Evolutionary conservation across 108 stramenopile genomes (phyloP).

Genomic region (Skeletonema marinoi): DNA sequence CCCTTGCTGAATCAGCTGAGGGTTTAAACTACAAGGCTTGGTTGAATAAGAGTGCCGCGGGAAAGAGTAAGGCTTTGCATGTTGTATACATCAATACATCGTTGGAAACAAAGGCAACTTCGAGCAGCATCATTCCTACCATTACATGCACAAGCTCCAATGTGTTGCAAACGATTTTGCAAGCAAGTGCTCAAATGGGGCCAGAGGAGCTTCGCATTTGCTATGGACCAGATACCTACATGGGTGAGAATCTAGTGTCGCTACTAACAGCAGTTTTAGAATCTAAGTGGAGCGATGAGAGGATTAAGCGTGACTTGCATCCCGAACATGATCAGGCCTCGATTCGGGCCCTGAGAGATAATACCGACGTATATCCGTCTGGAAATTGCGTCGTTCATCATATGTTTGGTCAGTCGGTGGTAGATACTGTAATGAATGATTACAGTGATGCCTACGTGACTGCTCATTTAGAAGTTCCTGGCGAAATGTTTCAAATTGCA

Average conservation of each 20-base stretch:
- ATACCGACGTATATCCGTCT: conserved; percentile 73
- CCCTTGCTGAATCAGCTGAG: conserved; percentile 92
- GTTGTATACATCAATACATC: conserved; percentile 97
- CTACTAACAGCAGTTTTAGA: conserved; percentile 63
- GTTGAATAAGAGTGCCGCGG: conserved; percentile 56
- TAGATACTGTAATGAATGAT: conserved; percentile 61
- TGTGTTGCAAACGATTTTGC: conserved; percentile 90
- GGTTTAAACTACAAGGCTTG: conserved; percentile 80
- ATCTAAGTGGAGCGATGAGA: conserved; percentile 65
- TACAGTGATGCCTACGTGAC: conserved; percentile 89
- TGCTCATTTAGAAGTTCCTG: conserved; percentile 96
- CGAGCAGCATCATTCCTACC: conserved; percentile 82
- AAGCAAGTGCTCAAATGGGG: conserved; percentile 82
- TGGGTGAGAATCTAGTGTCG: conserved; percentile 90
- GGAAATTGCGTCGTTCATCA: conserved; percentile 97
- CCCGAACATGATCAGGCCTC: conserved; percentile 61
- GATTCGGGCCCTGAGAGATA: conserved; percentile 59
- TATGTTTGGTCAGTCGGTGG: conserved; percentile 89
- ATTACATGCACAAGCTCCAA: conserved; percentile 94
- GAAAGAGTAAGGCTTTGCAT: conserved; percentile 58
- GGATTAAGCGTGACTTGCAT: conserved; percentile 69
- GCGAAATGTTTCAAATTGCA: conserved; percentile 97
- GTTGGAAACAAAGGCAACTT: conserved; percentile 90
- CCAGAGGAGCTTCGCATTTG: conserved; percentile 61
- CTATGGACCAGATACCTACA: conserved; percentile 97